Evolutionary conservation across 2,329 filamentous ascomycete genomes (phyloP).

Genomic region (Acrodontium crateriforme): DNA sequence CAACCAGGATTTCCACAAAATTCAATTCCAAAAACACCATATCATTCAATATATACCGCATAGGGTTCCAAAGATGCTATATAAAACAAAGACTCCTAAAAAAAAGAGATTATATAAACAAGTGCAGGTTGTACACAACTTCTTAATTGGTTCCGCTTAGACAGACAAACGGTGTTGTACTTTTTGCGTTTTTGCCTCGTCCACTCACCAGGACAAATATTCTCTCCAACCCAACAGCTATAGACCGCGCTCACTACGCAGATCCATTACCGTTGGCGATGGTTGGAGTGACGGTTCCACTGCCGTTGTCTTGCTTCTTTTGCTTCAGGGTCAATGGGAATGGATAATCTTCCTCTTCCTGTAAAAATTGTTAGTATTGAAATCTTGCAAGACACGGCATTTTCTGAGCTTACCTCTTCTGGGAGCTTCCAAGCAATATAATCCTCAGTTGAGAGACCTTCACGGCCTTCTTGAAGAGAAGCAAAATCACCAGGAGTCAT

Average conservation of each 20-base stretch:
- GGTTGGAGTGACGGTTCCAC: slow-evolving; percentile 9
- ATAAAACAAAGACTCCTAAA: too few species aligned
- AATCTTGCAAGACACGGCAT: neutral
- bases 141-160: too few species aligned
- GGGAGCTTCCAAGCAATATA: slow-evolving; percentile 97
- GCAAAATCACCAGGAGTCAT: slow-evolving; percentile 99
- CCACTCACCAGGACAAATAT: too few species aligned
- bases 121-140: too few species aligned
- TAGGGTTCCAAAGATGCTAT: too few species aligned
- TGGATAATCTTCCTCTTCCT: slow-evolving; percentile 69
- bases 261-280: slow-evolving; percentile 8
- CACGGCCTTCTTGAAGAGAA: slow-evolving; percentile 83
- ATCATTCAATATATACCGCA: too few species aligned
- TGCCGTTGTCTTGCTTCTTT: slow-evolving; percentile 20
- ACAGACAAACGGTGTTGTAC: too few species aligned
- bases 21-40: too few species aligned
- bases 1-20: too few species aligned
- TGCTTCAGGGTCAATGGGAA: slow-evolving; percentile 54
- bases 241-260: slow-evolving; percentile 2
- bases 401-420: slow-evolving; percentile 50
- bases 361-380: slow-evolving; percentile 1
- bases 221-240: too few species aligned
- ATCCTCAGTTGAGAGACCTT: slow-evolving; percentile 88
- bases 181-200: too few species aligned
- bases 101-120: too few species aligned